Base-by-base conservation (phyloP, 2,329 filamentous ascomycete genomes). In the Acephala macrosclerotiorum region DNA sequence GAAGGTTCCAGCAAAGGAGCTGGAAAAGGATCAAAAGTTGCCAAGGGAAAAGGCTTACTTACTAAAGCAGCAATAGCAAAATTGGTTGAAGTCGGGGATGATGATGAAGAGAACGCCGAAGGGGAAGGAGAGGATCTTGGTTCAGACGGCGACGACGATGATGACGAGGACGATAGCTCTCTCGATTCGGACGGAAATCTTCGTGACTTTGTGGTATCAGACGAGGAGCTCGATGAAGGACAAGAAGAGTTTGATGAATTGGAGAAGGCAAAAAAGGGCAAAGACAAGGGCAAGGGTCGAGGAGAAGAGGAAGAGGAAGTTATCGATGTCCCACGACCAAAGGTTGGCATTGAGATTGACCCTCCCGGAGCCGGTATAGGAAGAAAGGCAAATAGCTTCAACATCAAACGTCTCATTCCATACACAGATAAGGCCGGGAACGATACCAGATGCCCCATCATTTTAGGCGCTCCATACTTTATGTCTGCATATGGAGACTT, bases 331-430 rank as follows among this genome's bases (percentile, higher is more conserved):
- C 12, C 14, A 18, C n/a, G 45, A 22, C 45, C 45, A 9, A 9
- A 2, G 3, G 1, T 11, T 7, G n/a, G 45, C 6, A 49, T 49
- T 9, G 45, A 49, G 20, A 49, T 11, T 5, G n/a, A 1, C 11
- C 45, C 45, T 11, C n/a, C 45, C 3, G n/a, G 9, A 5, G 11
- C n/a, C 18, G 45, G 20, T 3, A 6, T 49, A 25, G 20, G 20
- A 2, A 55, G 51, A 2, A 58, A 33, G 16, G 47, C 36, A 4
- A 61, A 36, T 5, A 42, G 16, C 6, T 53, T 59, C 22, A 38
- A 16, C 11, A 60, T 64, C 47, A 56, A 53, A 20, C 62, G 62
- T 12, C n/a, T 64, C 22, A 64, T 64, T 12, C 35, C 60, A 18
- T 55, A 45, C n/a, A 64, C 62, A 7, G 36, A 49, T 16, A 64